Conservation (phyloP, 2,329 filamentous ascomycete species). For the Didymella arachidicola region DNA sequence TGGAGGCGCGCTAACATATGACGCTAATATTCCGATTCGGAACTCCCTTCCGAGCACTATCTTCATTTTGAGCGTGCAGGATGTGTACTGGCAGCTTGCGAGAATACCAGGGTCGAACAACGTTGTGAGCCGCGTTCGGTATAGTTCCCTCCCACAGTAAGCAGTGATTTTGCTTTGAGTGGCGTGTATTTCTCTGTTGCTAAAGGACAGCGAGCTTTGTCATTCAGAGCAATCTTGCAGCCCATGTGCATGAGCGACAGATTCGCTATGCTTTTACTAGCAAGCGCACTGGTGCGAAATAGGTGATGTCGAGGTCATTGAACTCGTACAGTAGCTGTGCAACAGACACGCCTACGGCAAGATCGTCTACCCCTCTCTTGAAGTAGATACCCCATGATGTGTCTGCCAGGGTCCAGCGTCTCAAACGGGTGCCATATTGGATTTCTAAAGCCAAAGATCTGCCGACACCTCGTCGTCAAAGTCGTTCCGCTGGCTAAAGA, state of each 20-base stretch:
- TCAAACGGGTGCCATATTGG: not conserved
- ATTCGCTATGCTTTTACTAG: not conserved
- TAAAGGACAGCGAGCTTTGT: not conserved
- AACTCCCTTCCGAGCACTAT: constrained; percentile 17
- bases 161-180: not conserved
- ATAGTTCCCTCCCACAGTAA: not conserved
- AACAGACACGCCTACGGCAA: too few relatives aligned
- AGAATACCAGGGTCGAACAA: not conserved
- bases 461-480: not conserved
- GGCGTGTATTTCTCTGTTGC: not conserved
- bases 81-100: not conserved
- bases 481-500: not conserved
- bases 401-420: not conserved
- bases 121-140: not conserved
- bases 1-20: constrained; percentile 10
- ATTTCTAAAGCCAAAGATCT: not conserved
- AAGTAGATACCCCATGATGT: not conserved
- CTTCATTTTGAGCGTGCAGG: constrained; percentile 7
- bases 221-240: too few relatives aligned
- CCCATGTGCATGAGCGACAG: too few relatives aligned
- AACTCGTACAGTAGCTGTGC: too few relatives aligned
- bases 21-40: constrained; percentile 14
- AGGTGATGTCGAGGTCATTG: too few relatives aligned
- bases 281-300: not conserved
- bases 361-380: not conserved